phyloP scores from a whole-genome alignment of 176 grass and related monocot genomes.

The Cenchrus fungigraminus region DNA sequence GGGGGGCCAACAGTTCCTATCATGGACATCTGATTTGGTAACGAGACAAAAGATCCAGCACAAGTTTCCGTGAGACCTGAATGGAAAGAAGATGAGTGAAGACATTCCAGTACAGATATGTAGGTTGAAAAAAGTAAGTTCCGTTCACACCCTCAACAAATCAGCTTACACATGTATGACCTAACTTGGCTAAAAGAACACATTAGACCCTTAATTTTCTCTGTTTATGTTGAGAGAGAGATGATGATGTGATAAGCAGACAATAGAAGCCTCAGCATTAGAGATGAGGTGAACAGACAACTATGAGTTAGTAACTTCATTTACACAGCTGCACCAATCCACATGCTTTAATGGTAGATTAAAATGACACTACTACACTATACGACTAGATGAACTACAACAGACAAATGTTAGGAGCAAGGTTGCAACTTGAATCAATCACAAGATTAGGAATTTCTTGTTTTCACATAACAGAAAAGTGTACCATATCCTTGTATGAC shows the following conservation, averaged over 20 bases:
- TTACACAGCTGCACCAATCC: background rate
- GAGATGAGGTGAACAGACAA: background rate
- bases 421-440: constrained; percentile 14
- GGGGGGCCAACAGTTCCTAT: constrained; percentile 82
- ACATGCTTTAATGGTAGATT: constrained; percentile 1
- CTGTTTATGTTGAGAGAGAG: background rate
- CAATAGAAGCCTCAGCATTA: background rate
- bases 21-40: constrained; percentile 88
- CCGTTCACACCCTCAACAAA: background rate
- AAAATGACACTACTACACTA: constrained; percentile 4
- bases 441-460: background rate
- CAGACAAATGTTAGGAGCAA: constrained; percentile 19
- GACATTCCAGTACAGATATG: constrained; percentile 9
- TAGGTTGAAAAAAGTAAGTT: constrained; percentile 21
- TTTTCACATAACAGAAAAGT: constrained; percentile 25
- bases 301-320: constrained; percentile 1
- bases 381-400: constrained; percentile 20
- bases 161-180: background rate
- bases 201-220: background rate
- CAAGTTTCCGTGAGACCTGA: constrained; percentile 87
- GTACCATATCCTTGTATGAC: constrained; percentile 97
- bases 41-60: constrained; percentile 72
- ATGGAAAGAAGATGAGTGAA: constrained; percentile 38
- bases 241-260: no score
- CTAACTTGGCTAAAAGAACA: constrained; percentile 34